Base-by-base conservation (phyloP, 2,329 filamentous ascomycete genomes). In the Torrubiellomyces zombiae region DNA sequence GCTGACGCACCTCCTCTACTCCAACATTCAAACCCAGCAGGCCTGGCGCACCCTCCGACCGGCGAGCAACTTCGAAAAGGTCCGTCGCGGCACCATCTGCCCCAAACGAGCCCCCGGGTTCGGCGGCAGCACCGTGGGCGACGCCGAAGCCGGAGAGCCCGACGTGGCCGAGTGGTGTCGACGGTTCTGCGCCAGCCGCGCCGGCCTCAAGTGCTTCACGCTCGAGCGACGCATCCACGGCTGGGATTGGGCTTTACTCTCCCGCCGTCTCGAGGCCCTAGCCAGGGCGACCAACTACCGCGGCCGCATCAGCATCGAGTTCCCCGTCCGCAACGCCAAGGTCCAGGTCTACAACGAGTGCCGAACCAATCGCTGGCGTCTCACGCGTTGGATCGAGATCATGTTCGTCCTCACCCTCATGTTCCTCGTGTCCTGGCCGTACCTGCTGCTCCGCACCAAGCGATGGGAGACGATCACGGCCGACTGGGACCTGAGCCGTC, bases 371-470 rank as follows among this genome's bases (percentile, higher is more conserved):
- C 48, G 56, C 16, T 77, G 73, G 66, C 67, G 78, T 1, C 52
- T 71, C 22, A 72, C 60, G 1, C 44, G 43, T 6, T 80, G 71
- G 70, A 54, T 81, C 21, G 53, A 62, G 20, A 66, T 67, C 56
- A 21, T 79, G 7, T 79, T 73, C 50, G 70, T 67, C 41, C 44
- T 78, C 5, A 70, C 70, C 0, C 67, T 81, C 31, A 46, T 77
- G 9, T 76, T 76, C 60, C 39, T 83, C 28, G 56, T 83, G 36
- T 55, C 65, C 3, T 83, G 77, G 77, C 77, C 77, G 0, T 63
- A 66, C 28, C 56, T 83, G 9, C 73, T 67, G 48, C 60, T 80
- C 42, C 50, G 62, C 11, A 83, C 77, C 2, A 69, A 66, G 41
- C 58, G 66, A 24, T 83, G 73, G 51, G 63, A 74, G 33, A 70